Conservation (phyloP, 2,329 filamentous ascomycete species). For the Metarhizium brunneum region DNA sequence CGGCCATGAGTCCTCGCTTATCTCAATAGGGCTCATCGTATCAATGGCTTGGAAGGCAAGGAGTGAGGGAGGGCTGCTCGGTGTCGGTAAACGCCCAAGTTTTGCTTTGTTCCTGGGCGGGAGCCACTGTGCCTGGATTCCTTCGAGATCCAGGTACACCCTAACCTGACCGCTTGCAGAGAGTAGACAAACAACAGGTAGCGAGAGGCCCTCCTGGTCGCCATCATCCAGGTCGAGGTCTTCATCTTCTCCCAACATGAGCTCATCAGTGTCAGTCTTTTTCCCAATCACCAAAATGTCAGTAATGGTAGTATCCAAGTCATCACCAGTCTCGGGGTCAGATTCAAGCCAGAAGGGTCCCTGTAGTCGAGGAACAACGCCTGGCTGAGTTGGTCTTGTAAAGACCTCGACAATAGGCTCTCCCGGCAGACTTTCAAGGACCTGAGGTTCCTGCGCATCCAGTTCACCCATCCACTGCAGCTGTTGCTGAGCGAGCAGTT, state of each 20-base stretch:
- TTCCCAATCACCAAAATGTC: conserved; percentile 56
- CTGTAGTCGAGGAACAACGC: conserved; percentile 49
- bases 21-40: conserved; percentile 44
- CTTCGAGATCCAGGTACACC: conserved; percentile 52
- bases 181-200: conserved; percentile 50
- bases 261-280: conserved; percentile 48
- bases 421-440: conserved; percentile 39
- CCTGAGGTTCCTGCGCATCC: conserved; percentile 50
- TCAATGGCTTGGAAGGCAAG: conserved; percentile 56
- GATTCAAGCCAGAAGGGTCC: conserved; percentile 51
- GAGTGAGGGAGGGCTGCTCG: conserved; percentile 35
- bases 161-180: conserved; percentile 52
- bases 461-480: conserved; percentile 59
- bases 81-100: conserved; percentile 27
- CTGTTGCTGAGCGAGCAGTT: conserved; percentile 53
- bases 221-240: conserved; percentile 47
- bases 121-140: conserved; percentile 58
- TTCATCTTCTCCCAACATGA: conserved; percentile 58
- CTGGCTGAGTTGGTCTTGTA: conserved; percentile 45
- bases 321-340: conserved; percentile 46
- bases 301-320: conserved; percentile 45
- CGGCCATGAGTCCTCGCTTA: conserved; percentile 50
- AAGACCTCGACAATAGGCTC: conserved; percentile 47
- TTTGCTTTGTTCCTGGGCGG: conserved; percentile 45
- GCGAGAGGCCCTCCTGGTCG: conserved; percentile 50